phyloP scores from a whole-genome alignment of 345 rosid genomes.

The Geranium brycei region DNA sequence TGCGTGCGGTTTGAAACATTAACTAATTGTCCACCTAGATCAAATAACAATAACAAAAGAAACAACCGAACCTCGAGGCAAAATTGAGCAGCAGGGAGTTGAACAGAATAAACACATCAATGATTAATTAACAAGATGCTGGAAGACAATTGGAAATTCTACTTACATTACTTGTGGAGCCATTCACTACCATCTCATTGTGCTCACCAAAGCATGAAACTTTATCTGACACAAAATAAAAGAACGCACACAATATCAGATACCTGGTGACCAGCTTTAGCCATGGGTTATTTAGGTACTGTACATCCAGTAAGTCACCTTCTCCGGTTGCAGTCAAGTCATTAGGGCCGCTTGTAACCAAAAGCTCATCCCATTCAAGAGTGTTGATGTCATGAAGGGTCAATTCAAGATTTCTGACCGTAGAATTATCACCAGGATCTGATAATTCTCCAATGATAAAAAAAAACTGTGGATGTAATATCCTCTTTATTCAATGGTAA shows the following conservation, averaged over 20 bases:
- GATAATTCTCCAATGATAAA: conserved; percentile 21
- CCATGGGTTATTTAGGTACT: background rate
- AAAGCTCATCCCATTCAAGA: conserved; percentile 93
- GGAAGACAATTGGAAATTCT: conserved; percentile 5
- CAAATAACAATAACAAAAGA: no score
- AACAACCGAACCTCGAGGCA: no score
- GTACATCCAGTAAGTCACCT: conserved; percentile 28
- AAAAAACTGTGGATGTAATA: conserved; percentile 8
- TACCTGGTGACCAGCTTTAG: background rate
- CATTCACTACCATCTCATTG: conserved; percentile 22
- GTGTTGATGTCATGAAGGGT: conserved; percentile 85
- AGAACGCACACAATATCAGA: background rate
- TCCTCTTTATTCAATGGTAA: background rate
- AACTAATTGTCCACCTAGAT: no score
- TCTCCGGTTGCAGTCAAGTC: conserved; percentile 19
- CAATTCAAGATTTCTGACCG: conserved; percentile 44
- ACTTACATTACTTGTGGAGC: conserved; percentile 38
- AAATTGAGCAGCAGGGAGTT: no score
- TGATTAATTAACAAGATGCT: background rate
- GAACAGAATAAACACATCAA: background rate
- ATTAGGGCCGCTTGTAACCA: conserved; percentile 38
- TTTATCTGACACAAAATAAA: conserved; percentile 33
- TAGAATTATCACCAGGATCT: conserved; percentile 36
- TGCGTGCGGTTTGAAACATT: no score
- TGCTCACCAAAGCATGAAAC: conserved; percentile 26